These are phyloP conservation scores for Hypholoma sublateritium DNA, from an alignment of 768 basidiomycete species.

Conservation along the genomic window DNA sequence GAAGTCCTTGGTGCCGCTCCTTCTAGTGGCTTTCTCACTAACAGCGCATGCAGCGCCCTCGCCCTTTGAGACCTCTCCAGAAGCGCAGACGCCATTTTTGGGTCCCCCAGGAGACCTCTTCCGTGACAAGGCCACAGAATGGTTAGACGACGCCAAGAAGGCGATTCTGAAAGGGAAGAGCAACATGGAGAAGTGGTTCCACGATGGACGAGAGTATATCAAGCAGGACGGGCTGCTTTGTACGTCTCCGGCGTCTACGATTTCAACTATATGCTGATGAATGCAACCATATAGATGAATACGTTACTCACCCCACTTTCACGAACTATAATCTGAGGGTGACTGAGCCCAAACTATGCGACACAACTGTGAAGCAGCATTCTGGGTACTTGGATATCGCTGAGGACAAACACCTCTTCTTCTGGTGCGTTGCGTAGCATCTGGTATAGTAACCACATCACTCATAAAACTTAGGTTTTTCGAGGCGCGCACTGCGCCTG, in stretches of 20 bases:
- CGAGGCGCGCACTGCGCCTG: slow-evolving; percentile 74
- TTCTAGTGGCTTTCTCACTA: neutral
- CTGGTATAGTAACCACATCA: neutral
- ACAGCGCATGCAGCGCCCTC: slow-evolving; percentile 8
- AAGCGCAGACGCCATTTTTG: slow-evolving; percentile 25
- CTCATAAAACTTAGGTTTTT: slow-evolving; percentile 65
- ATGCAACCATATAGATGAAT: slow-evolving; percentile 51
- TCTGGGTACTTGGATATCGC: slow-evolving; percentile 84
- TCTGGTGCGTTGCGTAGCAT: slow-evolving; percentile 56
- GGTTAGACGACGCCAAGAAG: slow-evolving; percentile 43
- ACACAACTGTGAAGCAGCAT: slow-evolving; percentile 75
- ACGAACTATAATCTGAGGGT: slow-evolving; percentile 55
- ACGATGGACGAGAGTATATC: slow-evolving; percentile 64
- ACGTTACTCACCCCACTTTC: slow-evolving; percentile 55
- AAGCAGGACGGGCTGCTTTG: slow-evolving; percentile 72
- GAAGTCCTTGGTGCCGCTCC: neutral
- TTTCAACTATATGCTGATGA: neutral
- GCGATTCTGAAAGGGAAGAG: slow-evolving; percentile 43
- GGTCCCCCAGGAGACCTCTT: slow-evolving; percentile 35
- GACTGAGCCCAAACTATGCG: slow-evolving; percentile 73
- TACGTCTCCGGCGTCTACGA: slow-evolving; percentile 36
- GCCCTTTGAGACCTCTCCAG: neutral
- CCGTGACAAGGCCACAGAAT: slow-evolving; percentile 29
- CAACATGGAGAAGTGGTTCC: slow-evolving; percentile 59
- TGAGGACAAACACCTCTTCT: slow-evolving; percentile 82